Conservation (phyloP, 768 basidiomycete genomes). For the Rhodotorula kratochvilovae region DNA sequence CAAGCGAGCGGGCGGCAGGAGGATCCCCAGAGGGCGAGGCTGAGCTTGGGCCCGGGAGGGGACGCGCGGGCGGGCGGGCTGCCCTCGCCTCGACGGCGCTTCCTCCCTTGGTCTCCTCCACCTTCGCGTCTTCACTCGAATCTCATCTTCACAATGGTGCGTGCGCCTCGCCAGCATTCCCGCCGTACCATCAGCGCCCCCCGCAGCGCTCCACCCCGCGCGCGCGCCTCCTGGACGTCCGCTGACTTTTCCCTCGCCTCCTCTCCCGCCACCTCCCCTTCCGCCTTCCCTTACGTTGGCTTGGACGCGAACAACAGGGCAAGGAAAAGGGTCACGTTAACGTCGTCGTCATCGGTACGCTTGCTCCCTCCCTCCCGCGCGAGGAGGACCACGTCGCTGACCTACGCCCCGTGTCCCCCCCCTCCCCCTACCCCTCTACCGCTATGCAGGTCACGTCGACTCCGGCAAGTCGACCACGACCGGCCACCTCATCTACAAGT, state of each 20-base stretch:
- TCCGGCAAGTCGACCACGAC: slow-evolving; percentile 99
- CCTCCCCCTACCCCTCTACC: neutral
- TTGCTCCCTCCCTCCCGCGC: neutral
- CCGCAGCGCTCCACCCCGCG: too few relatives aligned
- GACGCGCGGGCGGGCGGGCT: too few relatives aligned
- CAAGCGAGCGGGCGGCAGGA: too few relatives aligned
- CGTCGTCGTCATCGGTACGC: slow-evolving; percentile 63
- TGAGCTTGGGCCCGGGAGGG: too few relatives aligned
- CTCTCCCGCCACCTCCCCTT: neutral
- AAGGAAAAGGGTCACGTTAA: slow-evolving; percentile 65
- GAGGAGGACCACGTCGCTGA: slow-evolving; percentile 44
- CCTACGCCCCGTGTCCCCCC: slow-evolving; percentile 30
- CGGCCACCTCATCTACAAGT: slow-evolving; percentile 99
- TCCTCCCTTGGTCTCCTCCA: neutral
- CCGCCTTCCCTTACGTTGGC: neutral
- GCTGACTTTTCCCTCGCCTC: slow-evolving; percentile 11
- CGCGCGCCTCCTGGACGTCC: too few relatives aligned
- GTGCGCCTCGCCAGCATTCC: neutral
- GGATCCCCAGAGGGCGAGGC: too few relatives aligned
- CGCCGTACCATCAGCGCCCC: too few relatives aligned
- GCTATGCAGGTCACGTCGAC: slow-evolving; percentile 83
- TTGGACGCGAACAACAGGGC: neutral
- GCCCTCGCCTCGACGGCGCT: neutral
- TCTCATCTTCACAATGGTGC: neutral
- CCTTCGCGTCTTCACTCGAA: neutral